Evolutionary conservation across 1,139 yeast species (phyloP), one percentile per base, ranked within the genome.

Genomic region (Barnettozyma hawaiiensis): DNA sequence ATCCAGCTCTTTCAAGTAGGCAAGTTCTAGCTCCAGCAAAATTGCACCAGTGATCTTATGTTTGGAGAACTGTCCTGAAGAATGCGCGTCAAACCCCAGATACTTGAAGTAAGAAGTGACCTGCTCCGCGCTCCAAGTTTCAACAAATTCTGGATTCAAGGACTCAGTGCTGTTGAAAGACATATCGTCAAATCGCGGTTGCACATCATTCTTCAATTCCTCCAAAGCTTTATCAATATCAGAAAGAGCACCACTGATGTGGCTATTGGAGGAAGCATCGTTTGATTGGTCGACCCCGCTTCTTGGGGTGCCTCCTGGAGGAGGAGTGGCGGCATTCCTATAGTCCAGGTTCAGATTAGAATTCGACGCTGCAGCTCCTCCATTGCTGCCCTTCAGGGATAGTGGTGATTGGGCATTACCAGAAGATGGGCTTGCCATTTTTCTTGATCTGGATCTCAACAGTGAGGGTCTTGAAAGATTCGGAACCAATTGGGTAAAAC

Each of bases 11-110:
- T 92, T 92, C 57, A 92, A 71, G 57, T 85, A 85, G 1, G 87
- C 76, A 52, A 90, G 71, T 58, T 90, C 97, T 52, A 94, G 71
- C 61, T 90, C 96, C 44, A 92, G 70, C 40, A 92, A 66, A 41
- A 92, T 90, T 3, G 78, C 70, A 15, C 98, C 98, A 1, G 92
- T 82, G 47, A 92, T 87, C 56, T 89, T 86, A 64, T 92, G 98
- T 52, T 81, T 76, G 6, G 83, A 77, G 62, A 94, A 94, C 57
- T 85, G 81, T 1, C 83, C 81, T 1, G 95, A 81, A 12, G 85
- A 76, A 21, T 71, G 76, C 40, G 74, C 63, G 53, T 85, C 95
- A 57, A 86, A 87, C 2, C 95, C 95, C 31, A 80, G 66, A 19
- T 73, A 71, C 4, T 78, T 73, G 57, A 92, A 86, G 62, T 86